phyloP scores from a whole-genome alignment of 1,284 basidiomycete species.

The Irpex lacteus region DNA sequence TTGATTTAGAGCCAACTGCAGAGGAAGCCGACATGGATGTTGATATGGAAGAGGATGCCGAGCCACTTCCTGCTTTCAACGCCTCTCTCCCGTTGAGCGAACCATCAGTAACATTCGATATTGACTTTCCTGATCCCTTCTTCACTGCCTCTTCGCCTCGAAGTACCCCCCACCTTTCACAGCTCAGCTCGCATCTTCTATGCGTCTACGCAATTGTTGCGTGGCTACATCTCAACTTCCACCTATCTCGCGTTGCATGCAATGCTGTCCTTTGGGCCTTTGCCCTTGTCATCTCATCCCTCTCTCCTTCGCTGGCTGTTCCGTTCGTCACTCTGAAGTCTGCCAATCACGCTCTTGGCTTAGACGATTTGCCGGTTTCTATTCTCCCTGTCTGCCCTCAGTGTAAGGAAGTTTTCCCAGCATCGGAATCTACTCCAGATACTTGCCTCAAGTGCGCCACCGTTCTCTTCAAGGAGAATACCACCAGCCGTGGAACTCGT shows the following conservation, averaged over 20 bases:
- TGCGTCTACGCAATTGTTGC: not conserved
- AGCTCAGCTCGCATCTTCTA: not conserved
- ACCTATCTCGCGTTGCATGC: conserved; percentile 1
- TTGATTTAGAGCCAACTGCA: not conserved
- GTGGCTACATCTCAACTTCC: not conserved
- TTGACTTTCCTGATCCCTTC: conserved; percentile 2
- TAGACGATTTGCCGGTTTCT: conserved; percentile 6
- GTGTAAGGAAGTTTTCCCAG: conserved; percentile 14
- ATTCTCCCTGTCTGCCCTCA: conserved; percentile 13
- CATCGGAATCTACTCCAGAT: not conserved
- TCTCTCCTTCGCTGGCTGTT: not conserved
- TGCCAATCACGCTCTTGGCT: conserved; percentile 1
- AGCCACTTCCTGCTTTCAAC: not conserved
- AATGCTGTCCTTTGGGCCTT: not conserved
- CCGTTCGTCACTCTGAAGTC: conserved; percentile 8
- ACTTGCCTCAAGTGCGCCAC: conserved; percentile 5
- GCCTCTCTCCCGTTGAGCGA: not conserved
- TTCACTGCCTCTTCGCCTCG: not conserved
- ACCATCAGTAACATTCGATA: not conserved
- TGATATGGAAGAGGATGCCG: not conserved
- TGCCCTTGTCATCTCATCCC: not conserved
- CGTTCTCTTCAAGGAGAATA: conserved; percentile 9
- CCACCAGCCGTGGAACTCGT: not conserved
- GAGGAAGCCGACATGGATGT: not conserved
- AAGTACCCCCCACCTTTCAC: not conserved